Evolutionary conservation across 2,329 filamentous ascomycete genomes (phyloP).

Genomic region (Epichloe typhina): DNA sequence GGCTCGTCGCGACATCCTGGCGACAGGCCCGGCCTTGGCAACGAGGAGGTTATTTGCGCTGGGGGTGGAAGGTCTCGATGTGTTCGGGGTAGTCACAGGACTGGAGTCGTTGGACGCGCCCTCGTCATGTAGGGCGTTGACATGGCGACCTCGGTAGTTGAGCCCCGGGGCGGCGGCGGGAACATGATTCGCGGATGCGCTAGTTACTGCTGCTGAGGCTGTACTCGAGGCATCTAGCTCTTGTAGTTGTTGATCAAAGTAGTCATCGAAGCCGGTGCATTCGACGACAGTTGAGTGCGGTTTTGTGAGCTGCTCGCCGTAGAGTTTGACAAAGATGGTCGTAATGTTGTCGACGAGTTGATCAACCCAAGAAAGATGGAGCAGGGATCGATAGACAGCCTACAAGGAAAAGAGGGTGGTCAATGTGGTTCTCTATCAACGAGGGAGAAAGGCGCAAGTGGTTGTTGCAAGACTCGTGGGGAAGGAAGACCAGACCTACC

Average conservation of each 20-base stretch:
- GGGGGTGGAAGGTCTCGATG: conserved; percentile 70
- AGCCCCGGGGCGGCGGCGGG: conserved; percentile 23
- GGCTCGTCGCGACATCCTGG: conserved; percentile 68
- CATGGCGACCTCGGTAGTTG: conserved; percentile 25
- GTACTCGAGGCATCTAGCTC: conserved; percentile 54
- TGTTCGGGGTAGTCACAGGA: conserved; percentile 56
- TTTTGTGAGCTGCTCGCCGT: conserved; percentile 74
- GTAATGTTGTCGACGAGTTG: conserved; percentile 91
- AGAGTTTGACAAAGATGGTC: conserved; percentile 81
- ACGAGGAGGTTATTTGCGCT: conserved; percentile 49
- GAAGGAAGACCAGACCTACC: conserved; percentile 30
- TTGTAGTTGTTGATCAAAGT: conserved; percentile 85
- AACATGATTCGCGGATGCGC: conserved; percentile 8
- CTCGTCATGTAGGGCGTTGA: conserved; percentile 21
- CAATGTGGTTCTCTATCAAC: not conserved
- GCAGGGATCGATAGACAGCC: conserved; percentile 92
- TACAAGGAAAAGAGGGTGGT: conserved; percentile 21
- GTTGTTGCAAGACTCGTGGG: not conserved
- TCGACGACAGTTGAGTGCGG: conserved; percentile 65
- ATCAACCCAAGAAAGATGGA: conserved; percentile 94
- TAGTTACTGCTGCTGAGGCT: conserved; percentile 16
- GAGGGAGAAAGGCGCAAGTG: not conserved
- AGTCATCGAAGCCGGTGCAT: conserved; percentile 72
- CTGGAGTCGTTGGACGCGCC: conserved; percentile 52
- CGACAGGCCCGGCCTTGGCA: conserved; percentile 60